Base-by-base conservation (phyloP, 495 filamentous ascomycete species). In the Bacidia rubella region DNA sequence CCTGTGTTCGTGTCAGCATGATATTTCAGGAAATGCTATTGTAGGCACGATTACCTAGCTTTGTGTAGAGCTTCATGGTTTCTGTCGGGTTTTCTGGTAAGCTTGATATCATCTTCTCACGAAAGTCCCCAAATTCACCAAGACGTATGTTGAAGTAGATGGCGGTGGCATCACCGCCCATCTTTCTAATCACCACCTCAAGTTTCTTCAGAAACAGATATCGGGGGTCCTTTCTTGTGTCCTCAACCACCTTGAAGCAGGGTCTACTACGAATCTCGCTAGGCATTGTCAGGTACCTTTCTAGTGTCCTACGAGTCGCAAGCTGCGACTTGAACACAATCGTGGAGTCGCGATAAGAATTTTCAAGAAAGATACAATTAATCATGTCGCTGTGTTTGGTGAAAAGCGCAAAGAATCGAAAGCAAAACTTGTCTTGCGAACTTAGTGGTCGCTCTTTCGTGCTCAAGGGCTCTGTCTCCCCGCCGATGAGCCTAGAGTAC, bases 361-460 rank as follows among this genome's bases (percentile, higher is more conserved):
- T 61, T 52, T 75, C 67, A 2, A 76, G 51, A 12, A 74, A 46
- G 12, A 73, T 59, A 4, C 46, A 43, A 53, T 73, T 74, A 51
- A 76, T 74, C 22, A 45, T 67, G 32, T 70, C 50, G 40, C 70
- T 65, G 49, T 74, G 61, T 11, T 61, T 44, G 9, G 53, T 54
- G 2, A 44, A 45, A 24, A 73, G 53, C 2, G 59, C 50, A 41
- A 70, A 72, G 49, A 71, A 68, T 17, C 12, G 40, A 46, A 76
- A 74, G 51, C 49, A 62, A 54, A 73, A 75, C 24, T 60, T 49
- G 39, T 56, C 43, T 17, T 24, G n/a, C 23, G 51, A 54, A n/a
- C 27, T 12, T 29, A n/a, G 23, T 4, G 29, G 3, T 26, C 47
- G 15, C 10, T 47, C 22, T 2, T 51, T 45, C 1, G 26, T 50